Conservation (phyloP, 441 rosid genomes). For the Metrosideros polymorpha region DNA sequence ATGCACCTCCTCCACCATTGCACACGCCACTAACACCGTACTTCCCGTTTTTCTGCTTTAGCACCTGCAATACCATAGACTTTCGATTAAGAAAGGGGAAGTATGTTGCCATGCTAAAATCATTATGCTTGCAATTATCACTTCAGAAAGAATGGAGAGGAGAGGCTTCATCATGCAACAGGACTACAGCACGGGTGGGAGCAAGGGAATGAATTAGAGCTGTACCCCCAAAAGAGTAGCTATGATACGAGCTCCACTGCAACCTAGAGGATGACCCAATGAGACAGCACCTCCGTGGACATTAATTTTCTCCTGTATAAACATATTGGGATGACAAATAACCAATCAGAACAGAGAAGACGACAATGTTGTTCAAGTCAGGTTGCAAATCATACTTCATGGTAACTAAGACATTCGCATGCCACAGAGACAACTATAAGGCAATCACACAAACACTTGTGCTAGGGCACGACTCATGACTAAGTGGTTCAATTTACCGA, state of each 20-base stretch:
- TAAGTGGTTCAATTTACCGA: slow-evolving; percentile 44
- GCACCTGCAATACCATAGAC: slow-evolving; percentile 26
- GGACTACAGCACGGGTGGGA: neutral
- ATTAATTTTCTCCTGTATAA: slow-evolving; percentile 65
- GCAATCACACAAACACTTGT: neutral
- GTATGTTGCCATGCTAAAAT: neutral
- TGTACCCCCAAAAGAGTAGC: slow-evolving; percentile 83
- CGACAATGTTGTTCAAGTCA: neutral
- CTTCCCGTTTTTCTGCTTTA: slow-evolving; percentile 66
- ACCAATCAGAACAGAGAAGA: neutral
- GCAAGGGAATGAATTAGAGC: neutral
- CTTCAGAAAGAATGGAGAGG: neutral
- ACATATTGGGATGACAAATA: neutral
- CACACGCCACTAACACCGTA: slow-evolving; percentile 86
- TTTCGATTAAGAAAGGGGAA: neutral
- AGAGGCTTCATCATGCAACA: neutral
- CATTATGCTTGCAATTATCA: neutral
- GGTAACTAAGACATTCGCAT: neutral
- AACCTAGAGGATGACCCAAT: slow-evolving; percentile 94
- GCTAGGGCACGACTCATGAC: neutral
- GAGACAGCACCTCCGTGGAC: slow-evolving; percentile 96
- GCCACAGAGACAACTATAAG: neutral
- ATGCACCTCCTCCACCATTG: slow-evolving; percentile 99
- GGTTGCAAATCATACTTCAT: neutral
- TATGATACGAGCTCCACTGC: slow-evolving; percentile 96